phyloP scores from a whole-genome alignment of 495 filamentous ascomycete genomes.

The Lasiosphaeria ovina region DNA sequence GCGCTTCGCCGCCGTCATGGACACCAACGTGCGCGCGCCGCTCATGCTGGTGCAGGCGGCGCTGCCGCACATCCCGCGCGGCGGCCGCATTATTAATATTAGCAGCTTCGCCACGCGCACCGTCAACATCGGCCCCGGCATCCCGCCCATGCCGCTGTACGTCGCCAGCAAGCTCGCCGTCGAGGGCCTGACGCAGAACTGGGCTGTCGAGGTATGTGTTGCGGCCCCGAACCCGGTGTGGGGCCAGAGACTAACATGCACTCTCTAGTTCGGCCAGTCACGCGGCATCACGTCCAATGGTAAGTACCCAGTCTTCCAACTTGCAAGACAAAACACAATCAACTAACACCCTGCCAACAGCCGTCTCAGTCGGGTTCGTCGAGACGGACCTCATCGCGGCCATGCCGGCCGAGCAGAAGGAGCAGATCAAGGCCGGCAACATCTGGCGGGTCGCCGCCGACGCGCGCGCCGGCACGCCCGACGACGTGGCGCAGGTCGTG shows the following conservation, averaged over 20 bases:
- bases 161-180: background rate
- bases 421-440: background rate
- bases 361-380: background rate
- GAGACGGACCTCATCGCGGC: background rate
- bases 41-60: constrained; percentile 28
- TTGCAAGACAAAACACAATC: background rate
- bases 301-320: background rate
- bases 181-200: background rate
- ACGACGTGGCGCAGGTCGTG: constrained; percentile 1
- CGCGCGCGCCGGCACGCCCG: background rate
- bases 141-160: constrained; percentile 5
- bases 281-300: background rate
- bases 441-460: background rate
- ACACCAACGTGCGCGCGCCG: constrained; percentile 25
- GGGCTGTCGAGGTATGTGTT: background rate
- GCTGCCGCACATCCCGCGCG: constrained; percentile 27
- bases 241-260: no score
- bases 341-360: background rate
- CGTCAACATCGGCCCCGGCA: constrained; percentile 2
- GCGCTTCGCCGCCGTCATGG: constrained; percentile 18
- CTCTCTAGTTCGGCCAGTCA: background rate
- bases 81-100: constrained; percentile 32
- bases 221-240: background rate
- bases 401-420: background rate
- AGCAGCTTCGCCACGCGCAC: constrained; percentile 5